phyloP scores from a whole-genome alignment of 371 early-diverging fungal genomes.

The Mortierella sp. region DNA sequence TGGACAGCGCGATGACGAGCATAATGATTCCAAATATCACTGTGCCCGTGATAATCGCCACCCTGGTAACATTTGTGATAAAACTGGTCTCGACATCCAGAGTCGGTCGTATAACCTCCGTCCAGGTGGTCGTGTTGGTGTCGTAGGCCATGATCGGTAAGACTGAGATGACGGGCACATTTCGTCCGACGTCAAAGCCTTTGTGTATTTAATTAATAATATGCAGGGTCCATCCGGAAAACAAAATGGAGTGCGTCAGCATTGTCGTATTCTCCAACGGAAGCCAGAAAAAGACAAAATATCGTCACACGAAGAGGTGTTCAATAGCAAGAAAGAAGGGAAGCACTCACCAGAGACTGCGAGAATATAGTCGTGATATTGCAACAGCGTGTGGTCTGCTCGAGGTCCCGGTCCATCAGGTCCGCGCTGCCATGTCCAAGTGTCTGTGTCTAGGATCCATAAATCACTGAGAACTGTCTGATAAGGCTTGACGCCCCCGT shows the following conservation, averaged over 20 bases:
- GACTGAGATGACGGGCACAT: constrained; percentile 19
- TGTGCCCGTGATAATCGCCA: constrained; percentile 31
- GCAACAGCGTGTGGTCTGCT: constrained; percentile 44
- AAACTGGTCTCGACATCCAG: constrained; percentile 23
- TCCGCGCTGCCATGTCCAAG: constrained; percentile 45
- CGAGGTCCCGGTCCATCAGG: constrained; percentile 46
- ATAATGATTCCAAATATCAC: constrained; percentile 23
- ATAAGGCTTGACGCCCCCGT: constrained; percentile 49
- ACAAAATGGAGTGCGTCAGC: too few species aligned
- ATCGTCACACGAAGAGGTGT: too few species aligned
- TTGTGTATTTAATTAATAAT: too few species aligned
- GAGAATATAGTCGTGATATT: constrained; percentile 49
- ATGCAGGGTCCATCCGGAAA: too few species aligned
- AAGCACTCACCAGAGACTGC: constrained; percentile 42
- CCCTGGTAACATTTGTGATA: constrained; percentile 31
- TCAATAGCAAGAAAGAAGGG: too few species aligned
- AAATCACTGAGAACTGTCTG: constrained; percentile 42
- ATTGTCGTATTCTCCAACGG: too few species aligned
- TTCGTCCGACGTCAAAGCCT: constrained; percentile 42
- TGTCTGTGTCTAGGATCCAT: constrained; percentile 44
- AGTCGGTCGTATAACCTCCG: constrained; percentile 34
- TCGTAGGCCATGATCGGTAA: constrained; percentile 41
- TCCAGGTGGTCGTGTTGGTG: constrained; percentile 41
- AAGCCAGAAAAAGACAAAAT: too few species aligned
- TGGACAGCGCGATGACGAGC: constrained; percentile 30